phyloP scores from a whole-genome alignment of 202 grass and related monocot genomes.

The Zoysia matrella region DNA sequence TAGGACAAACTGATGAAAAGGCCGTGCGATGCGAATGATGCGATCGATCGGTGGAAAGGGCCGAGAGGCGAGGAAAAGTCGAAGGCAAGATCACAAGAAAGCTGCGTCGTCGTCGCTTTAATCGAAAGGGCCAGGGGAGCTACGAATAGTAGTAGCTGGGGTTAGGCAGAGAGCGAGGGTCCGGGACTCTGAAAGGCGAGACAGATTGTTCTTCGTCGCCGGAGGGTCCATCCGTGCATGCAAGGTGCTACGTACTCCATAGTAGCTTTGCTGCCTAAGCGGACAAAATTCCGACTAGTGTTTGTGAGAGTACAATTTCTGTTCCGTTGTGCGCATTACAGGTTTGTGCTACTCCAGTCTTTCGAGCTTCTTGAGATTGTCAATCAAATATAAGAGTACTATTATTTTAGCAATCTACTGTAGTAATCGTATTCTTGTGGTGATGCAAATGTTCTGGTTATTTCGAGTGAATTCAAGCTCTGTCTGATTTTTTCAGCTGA shows the following conservation, averaged over 20 bases:
- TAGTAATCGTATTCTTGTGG: no score
- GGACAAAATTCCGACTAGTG: slow-evolving; percentile 24
- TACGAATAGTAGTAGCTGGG: neutral
- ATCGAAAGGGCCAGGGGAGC: neutral
- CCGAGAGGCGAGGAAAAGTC: neutral
- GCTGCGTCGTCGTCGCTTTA: neutral
- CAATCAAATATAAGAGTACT: no score
- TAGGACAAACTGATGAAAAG: neutral
- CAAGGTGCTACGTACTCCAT: no score
- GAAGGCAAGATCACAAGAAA: slow-evolving; percentile 40
- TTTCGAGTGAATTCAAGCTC: no score
- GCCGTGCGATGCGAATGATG: neutral
- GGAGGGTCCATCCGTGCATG: no score
- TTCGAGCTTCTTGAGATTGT: no score
- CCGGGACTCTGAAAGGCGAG: slow-evolving; percentile 10
- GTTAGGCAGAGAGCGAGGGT: neutral
- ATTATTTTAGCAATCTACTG: no score
- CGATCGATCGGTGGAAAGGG: neutral
- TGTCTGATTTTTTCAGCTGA: no score
- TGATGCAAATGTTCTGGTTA: no score
- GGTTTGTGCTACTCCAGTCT: no score
- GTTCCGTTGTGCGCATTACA: no score
- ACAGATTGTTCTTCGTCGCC: slow-evolving; percentile 16
- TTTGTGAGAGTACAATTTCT: no score
- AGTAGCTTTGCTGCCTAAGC: neutral